Percentiles rank a stretch among this genome's conserved stretches.
These are phyloP conservation scores for Grammothele lineata DNA, from an alignment of 768 basidiomycete species.

Conservation along the genomic window DNA sequence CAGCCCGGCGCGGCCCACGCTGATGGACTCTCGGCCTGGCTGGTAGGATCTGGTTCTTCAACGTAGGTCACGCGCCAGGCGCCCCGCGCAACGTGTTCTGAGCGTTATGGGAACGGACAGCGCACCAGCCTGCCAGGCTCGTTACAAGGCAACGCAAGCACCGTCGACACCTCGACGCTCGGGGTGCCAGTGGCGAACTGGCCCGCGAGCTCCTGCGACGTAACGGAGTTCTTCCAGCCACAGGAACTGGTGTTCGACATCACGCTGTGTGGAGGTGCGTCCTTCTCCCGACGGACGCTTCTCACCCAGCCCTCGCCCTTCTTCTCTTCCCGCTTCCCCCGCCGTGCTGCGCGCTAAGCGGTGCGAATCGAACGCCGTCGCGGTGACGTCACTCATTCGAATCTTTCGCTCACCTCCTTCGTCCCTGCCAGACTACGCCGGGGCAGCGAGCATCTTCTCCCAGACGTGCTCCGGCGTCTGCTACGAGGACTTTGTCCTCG, in stretches of 20 bases:
- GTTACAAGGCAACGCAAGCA: slow-evolving; percentile 44
- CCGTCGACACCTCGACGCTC: slow-evolving; percentile 50
- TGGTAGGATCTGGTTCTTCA: slow-evolving; percentile 60
- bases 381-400: slow-evolving; percentile 1
- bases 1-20: not conserved
- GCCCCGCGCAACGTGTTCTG: slow-evolving; percentile 5
- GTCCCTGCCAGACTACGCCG: slow-evolving; percentile 44
- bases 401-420: not conserved
- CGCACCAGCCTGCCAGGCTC: slow-evolving; percentile 44
- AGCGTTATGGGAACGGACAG: slow-evolving; percentile 13
- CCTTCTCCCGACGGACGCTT: slow-evolving; percentile 7
- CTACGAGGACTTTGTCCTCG: slow-evolving; percentile 68
- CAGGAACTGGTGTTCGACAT: slow-evolving; percentile 74
- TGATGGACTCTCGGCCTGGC: not conserved
- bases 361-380: not conserved
- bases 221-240: slow-evolving; percentile 50
- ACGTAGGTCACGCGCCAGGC: slow-evolving; percentile 29
- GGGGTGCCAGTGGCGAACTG: slow-evolving; percentile 72
- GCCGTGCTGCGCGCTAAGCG: not conserved
- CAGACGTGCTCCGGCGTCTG: slow-evolving; percentile 63
- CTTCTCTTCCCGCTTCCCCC: not conserved
- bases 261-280: slow-evolving; percentile 60
- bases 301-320: slow-evolving; percentile 9
- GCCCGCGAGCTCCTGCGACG: slow-evolving; percentile 51
- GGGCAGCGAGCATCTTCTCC: slow-evolving; percentile 44